Evolutionary conservation across 768 basidiomycete species (phyloP).

Genomic region (Brasilioporus rufonigricans): DNA sequence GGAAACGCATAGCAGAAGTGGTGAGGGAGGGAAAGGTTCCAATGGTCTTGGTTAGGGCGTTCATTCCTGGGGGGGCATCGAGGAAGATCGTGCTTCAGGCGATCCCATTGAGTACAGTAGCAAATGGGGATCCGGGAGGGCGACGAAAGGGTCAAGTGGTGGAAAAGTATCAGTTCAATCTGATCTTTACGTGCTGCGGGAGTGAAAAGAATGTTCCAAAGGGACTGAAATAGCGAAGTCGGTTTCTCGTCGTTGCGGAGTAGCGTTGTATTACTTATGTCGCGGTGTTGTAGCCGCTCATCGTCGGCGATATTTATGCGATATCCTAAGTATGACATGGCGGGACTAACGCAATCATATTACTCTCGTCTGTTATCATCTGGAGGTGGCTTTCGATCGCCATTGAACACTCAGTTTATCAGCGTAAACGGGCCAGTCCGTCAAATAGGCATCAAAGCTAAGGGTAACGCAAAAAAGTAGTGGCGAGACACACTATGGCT

Average conservation of each 20-base stretch:
- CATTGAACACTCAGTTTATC: too few species aligned
- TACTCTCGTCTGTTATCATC: too few species aligned
- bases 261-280: not conserved
- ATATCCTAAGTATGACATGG: too few species aligned
- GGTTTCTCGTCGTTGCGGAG: not conserved
- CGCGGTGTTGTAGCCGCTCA: too few species aligned
- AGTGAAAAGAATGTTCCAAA: not conserved
- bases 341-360: too few species aligned
- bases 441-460: too few species aligned
- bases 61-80: conserved; percentile 26
- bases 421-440: too few species aligned
- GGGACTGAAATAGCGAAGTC: not conserved
- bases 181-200: conserved; percentile 27
- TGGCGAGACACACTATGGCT: too few species aligned
- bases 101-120: conserved; percentile 21
- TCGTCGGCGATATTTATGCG: too few species aligned
- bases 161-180: conserved; percentile 17
- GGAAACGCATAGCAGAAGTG: conserved; percentile 22
- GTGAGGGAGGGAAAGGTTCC: conserved; percentile 11
- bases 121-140: not conserved
- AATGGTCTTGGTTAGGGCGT: conserved; percentile 26
- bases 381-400: too few species aligned
- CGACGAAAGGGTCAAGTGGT: not conserved
- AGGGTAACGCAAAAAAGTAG: too few species aligned
- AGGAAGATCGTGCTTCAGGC: conserved; percentile 29